Conservation (phyloP, 768 basidiomycete species). For the Rhodosporidiobolus sp. region DNA sequence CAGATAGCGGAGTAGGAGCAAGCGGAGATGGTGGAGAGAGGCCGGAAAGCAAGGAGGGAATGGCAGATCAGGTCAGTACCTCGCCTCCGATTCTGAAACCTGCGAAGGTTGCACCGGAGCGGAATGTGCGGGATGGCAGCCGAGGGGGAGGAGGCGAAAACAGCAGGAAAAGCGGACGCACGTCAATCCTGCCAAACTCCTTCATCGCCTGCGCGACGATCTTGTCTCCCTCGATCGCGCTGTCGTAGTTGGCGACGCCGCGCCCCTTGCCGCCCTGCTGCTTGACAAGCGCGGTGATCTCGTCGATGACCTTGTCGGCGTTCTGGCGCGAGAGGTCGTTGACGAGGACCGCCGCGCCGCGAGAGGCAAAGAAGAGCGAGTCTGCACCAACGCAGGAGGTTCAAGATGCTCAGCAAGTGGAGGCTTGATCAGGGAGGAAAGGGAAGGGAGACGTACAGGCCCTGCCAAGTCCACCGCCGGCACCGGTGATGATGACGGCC, state of each 20-base stretch:
- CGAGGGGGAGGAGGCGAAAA: neutral
- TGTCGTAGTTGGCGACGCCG: slow-evolving; percentile 80
- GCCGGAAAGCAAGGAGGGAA: neutral
- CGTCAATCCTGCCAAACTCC: slow-evolving; percentile 74
- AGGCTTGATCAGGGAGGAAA: too few relatives aligned
- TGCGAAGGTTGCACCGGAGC: neutral
- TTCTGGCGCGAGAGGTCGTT: slow-evolving; percentile 87
- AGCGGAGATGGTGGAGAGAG: neutral
- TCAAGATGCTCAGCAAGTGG: too few relatives aligned
- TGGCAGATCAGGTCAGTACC: too few relatives aligned
- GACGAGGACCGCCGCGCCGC: slow-evolving; percentile 90
- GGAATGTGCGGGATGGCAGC: neutral
- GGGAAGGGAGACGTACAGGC: slow-evolving; percentile 58
- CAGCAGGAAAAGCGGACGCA: slow-evolving; percentile 1
- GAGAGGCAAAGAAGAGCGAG: slow-evolving; percentile 82
- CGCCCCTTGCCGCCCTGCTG: slow-evolving; percentile 44
- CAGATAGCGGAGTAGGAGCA: slow-evolving; percentile 32
- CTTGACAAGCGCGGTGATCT: slow-evolving; percentile 60
- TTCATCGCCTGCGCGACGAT: slow-evolving; percentile 83
- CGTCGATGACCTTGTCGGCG: slow-evolving; percentile 86
- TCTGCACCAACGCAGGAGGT: too few relatives aligned
- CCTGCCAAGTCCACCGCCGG: slow-evolving; percentile 89
- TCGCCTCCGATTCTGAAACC: neutral
- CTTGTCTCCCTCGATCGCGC: slow-evolving; percentile 77
- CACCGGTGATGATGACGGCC: slow-evolving; percentile 91